Percentiles rank a stretch among this genome's conserved stretches.
Conservation (phyloP, 306 rosid genomes). For the Cicer bijugum region DNA sequence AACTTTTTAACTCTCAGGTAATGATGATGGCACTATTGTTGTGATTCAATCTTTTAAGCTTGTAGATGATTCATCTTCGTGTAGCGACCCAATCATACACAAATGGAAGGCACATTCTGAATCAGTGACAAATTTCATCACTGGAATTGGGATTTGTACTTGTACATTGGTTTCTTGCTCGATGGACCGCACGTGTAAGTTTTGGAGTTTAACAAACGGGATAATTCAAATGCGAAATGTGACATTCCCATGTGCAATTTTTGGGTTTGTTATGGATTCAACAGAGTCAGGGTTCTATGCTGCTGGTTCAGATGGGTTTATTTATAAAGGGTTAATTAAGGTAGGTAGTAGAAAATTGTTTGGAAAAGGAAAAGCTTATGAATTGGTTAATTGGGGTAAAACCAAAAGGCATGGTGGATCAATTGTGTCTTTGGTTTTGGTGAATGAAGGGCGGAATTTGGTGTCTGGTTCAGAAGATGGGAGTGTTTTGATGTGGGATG, state of each 20-base stretch:
- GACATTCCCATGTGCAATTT: constrained; percentile 58
- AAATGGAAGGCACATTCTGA: constrained; percentile 61
- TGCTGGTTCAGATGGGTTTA: constrained; percentile 72
- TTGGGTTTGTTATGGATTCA: constrained; percentile 51
- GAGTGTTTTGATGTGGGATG: constrained; percentile 63
- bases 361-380: not conserved
- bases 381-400: constrained; percentile 44
- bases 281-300: constrained; percentile 55
- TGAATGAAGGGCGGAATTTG: constrained; percentile 57
- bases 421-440: constrained; percentile 53
- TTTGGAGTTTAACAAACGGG: constrained; percentile 56
- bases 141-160: constrained; percentile 43
- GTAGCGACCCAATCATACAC: constrained; percentile 39
- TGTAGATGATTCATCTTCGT: constrained; percentile 22
- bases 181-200: constrained; percentile 64
- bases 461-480: constrained; percentile 80
- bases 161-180: constrained; percentile 63
- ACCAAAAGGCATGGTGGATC: constrained; percentile 45
- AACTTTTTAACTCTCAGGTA: constrained; percentile 43
- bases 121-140: constrained; percentile 56
- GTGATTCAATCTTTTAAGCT: constrained; percentile 63
- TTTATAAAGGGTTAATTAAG: constrained; percentile 50
- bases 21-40: constrained; percentile 68
- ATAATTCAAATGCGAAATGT: constrained; percentile 47
- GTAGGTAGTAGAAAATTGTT: constrained; percentile 14